Evolutionary conservation across 352 stramenopile species (phyloP).

Genomic region (Phytophthora rubi): DNA sequence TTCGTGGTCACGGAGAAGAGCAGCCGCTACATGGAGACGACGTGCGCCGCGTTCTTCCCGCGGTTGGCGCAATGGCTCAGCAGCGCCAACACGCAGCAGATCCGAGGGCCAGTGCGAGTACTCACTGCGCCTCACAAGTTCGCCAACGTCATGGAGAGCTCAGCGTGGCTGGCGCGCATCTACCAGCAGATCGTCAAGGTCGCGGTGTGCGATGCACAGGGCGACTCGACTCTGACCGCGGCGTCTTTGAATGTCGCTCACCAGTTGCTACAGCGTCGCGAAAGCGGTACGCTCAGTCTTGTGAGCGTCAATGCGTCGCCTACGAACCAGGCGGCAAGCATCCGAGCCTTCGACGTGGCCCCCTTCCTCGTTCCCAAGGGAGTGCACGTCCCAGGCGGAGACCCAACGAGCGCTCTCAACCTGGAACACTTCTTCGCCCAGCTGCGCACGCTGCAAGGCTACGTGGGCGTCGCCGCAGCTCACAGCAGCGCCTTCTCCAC

Average conservation of each 20-base stretch:
- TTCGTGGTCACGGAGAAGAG: conserved; percentile 63
- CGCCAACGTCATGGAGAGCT: conserved; percentile 37
- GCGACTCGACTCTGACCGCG: conserved; percentile 8
- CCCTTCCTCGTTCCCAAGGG: conserved; percentile 55
- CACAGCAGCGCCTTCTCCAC: conserved; percentile 53
- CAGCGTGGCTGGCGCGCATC: conserved; percentile 50
- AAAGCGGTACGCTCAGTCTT: conserved; percentile 49
- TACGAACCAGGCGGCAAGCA: conserved; percentile 38
- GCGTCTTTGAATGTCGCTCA: conserved; percentile 7
- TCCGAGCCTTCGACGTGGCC: conserved; percentile 41
- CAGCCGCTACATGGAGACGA: conserved; percentile 52
- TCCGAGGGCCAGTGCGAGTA: conserved; percentile 39
- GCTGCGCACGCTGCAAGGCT: conserved; percentile 58
- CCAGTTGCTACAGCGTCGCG: conserved; percentile 29
- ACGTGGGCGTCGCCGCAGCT: conserved; percentile 39
- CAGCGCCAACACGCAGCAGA: conserved; percentile 24
- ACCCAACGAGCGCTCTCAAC: conserved; percentile 23
- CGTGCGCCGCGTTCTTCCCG: conserved; percentile 58
- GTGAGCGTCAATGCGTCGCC: conserved; percentile 46
- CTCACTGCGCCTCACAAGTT: conserved; percentile 54
- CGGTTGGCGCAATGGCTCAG: conserved; percentile 51
- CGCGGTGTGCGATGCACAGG: conserved; percentile 28
- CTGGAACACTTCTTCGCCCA: conserved; percentile 73
- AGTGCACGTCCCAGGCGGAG: conserved; percentile 35
- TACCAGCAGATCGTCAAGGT: conserved; percentile 51